Conservation (phyloP, 805 yeast genomes). For the Starmerella geochares region DNA sequence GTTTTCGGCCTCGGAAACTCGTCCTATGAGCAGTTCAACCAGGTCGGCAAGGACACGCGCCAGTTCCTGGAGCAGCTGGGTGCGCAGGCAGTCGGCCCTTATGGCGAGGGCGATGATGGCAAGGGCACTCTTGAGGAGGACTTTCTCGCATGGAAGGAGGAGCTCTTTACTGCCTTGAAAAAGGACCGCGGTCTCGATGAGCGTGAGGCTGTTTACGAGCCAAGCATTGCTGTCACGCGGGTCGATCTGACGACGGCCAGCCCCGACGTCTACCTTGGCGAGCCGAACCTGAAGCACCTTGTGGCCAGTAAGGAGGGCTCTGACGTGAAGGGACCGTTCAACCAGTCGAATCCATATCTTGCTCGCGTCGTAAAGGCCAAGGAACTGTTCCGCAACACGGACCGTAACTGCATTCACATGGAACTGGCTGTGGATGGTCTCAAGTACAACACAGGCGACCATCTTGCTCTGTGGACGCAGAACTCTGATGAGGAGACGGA, state of each 20-base stretch:
- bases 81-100: slow-evolving; percentile 61
- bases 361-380: slow-evolving; percentile 52
- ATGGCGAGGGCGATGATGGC: slow-evolving; percentile 94
- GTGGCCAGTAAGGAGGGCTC: slow-evolving; percentile 37
- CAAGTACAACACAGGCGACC: slow-evolving; percentile 90
- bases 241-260: slow-evolving; percentile 29
- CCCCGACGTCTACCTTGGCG: slow-evolving; percentile 60
- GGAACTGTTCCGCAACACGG: slow-evolving; percentile 57
- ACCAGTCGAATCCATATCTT: slow-evolving; percentile 69
- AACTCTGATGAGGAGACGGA: slow-evolving; percentile 67
- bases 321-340: slow-evolving; percentile 44
- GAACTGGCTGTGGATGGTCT: slow-evolving; percentile 75
- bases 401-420: slow-evolving; percentile 77
- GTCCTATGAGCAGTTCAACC: slow-evolving; percentile 85
- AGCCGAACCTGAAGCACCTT: slow-evolving; percentile 56
- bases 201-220: slow-evolving; percentile 68
- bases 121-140: slow-evolving; percentile 92
- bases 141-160: slow-evolving; percentile 84
- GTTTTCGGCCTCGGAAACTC: slow-evolving; percentile 91
- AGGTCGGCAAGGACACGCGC: slow-evolving; percentile 53
- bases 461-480: slow-evolving; percentile 88
- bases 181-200: slow-evolving; percentile 60
- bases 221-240: slow-evolving; percentile 40
- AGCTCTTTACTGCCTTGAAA: slow-evolving; percentile 54
- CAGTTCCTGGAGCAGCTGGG: slow-evolving; percentile 49